These are phyloP conservation scores for Solanum clarkiae DNA, from an alignment of 257 asterid genomes.

Conservation along the genomic window DNA sequence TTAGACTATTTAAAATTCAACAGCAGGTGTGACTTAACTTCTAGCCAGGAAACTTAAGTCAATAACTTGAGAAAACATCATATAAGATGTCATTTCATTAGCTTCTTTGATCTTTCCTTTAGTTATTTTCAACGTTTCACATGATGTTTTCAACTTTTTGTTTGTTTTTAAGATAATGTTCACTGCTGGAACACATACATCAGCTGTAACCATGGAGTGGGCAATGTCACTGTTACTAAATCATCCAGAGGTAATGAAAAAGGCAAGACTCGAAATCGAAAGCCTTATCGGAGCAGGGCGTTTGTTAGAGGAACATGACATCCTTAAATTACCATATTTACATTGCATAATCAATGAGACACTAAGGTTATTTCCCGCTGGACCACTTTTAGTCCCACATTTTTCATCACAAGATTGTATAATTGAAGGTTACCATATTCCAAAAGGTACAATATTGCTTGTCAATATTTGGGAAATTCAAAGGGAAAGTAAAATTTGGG, in stretches of 20 bases:
- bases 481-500: slow-evolving; percentile 10
- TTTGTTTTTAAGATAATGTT: slow-evolving; percentile 9
- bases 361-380: slow-evolving; percentile 16
- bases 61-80: not conserved
- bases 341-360: slow-evolving; percentile 24
- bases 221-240: slow-evolving; percentile 30
- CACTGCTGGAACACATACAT: slow-evolving; percentile 32
- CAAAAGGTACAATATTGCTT: slow-evolving; percentile 8
- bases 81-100: not conserved
- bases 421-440: slow-evolving; percentile 5
- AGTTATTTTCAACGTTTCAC: not conserved
- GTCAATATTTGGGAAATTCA: slow-evolving; percentile 31
- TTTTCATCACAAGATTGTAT: slow-evolving; percentile 17
- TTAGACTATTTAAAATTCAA: not conserved
- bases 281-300: slow-evolving; percentile 2
- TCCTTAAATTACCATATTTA: slow-evolving; percentile 15
- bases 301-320: slow-evolving; percentile 17
- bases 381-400: slow-evolving; percentile 21
- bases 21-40: not conserved
- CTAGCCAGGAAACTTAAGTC: not conserved
- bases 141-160: not conserved
- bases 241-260: slow-evolving; percentile 10
- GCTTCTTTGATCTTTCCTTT: not conserved
- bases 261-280: slow-evolving; percentile 11
- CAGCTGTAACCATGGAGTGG: slow-evolving; percentile 30